Conservation (phyloP, 441 rosid genomes). For the Arabidopsis hybrid region DNA sequence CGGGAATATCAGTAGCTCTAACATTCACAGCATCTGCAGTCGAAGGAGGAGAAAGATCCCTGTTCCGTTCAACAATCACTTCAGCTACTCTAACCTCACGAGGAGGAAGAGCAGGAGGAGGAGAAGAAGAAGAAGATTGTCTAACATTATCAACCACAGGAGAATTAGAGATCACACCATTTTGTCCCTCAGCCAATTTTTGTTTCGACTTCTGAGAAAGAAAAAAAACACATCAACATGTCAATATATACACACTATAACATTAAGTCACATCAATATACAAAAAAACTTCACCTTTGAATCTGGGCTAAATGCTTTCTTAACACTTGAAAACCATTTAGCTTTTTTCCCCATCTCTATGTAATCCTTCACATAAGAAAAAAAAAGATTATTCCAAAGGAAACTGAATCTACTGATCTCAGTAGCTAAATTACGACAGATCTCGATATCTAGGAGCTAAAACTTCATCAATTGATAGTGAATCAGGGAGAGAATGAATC, state of each 20-base stretch:
- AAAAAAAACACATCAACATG: conserved; percentile 13
- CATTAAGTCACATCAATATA: background rate
- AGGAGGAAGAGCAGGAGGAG: conserved; percentile 44
- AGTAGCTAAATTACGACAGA: conserved; percentile 20
- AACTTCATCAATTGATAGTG: background rate
- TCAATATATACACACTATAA: background rate
- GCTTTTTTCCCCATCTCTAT: conserved; percentile 87
- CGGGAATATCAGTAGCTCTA: conserved; percentile 42
- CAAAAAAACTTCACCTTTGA: conserved; percentile 53
- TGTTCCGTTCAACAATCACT: conserved; percentile 52
- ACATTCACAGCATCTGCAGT: conserved; percentile 47
- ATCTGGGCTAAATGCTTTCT: conserved; percentile 85
- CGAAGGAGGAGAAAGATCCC: conserved; percentile 45
- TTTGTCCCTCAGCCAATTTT: conserved; percentile 60
- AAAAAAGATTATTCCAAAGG: conserved; percentile 5
- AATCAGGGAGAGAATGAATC: conserved; percentile 6
- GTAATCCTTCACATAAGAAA: conserved; percentile 33
- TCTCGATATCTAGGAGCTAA: conserved; percentile 37
- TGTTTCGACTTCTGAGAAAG: conserved; percentile 64
- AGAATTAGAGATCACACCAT: conserved; percentile 51
- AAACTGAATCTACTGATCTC: conserved; percentile 10
- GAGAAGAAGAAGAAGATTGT: conserved; percentile 52
- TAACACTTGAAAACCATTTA: conserved; percentile 89
- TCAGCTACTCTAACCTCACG: conserved; percentile 64
- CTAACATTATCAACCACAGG: conserved; percentile 42